phyloP scores from a whole-genome alignment of 164 flowering plant species.

The Pachysandra terminalis region DNA sequence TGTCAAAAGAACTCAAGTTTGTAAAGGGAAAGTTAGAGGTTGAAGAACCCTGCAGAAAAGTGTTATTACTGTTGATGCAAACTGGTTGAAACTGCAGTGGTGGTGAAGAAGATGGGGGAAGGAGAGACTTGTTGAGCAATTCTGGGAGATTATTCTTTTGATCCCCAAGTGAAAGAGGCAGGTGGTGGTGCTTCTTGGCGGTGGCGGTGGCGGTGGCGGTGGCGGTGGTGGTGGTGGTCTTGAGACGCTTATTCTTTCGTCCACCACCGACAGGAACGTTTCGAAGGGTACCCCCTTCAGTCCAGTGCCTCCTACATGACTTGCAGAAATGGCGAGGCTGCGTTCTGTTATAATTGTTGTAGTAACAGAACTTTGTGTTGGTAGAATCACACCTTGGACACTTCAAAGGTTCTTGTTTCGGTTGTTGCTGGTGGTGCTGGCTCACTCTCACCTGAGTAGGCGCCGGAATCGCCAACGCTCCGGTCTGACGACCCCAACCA shows the following conservation, averaged over 20 bases:
- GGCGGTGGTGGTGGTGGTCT: too few species aligned
- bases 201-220: neutral
- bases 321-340: conserved; percentile 88
- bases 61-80: conserved; percentile 5
- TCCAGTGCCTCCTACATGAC: conserved; percentile 85
- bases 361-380: conserved; percentile 84
- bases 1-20: conserved; percentile 26
- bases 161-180: conserved; percentile 14
- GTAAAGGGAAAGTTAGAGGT: conserved; percentile 20
- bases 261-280: too few species aligned
- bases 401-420: conserved; percentile 41
- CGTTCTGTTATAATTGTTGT: conserved; percentile 73
- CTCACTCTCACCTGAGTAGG: conserved; percentile 5
- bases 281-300: too few species aligned
- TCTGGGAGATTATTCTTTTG: conserved; percentile 29
- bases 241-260: too few species aligned
- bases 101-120: conserved; percentile 15
- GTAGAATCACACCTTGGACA: conserved; percentile 77
- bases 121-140: conserved; percentile 21
- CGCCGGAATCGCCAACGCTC: conserved; percentile 27
- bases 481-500: conserved; percentile 34
- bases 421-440: conserved; percentile 13
- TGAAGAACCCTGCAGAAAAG: conserved; percentile 15
- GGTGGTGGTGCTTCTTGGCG: conserved; percentile 4
- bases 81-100: too few species aligned